These are phyloP conservation scores for Silene latifolia DNA, from an alignment of 148 eudicot species.

Conservation along the genomic window DNA sequence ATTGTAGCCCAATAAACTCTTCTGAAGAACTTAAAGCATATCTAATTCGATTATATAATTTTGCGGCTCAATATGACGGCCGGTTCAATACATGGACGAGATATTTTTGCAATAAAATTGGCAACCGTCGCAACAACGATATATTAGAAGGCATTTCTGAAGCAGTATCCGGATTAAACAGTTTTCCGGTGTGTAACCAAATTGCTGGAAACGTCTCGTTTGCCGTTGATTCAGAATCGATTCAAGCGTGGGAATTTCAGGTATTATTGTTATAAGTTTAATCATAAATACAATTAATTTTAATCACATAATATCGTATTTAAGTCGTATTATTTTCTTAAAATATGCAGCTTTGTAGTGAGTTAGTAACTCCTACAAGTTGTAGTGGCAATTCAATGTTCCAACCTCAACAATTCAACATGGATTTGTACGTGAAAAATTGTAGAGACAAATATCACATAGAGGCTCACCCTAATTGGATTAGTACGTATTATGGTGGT, in stretches of 20 bases:
- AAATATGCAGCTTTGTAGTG: not conserved
- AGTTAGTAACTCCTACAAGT: not conserved
- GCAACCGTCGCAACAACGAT: not conserved
- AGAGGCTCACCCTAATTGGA: too few relatives aligned
- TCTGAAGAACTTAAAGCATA: not conserved
- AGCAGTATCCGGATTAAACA: not conserved
- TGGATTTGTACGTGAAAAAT: not conserved
- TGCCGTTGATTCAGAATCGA: not conserved
- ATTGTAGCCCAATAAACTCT: not conserved
- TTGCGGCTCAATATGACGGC: not conserved
- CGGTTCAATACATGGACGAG: not conserved
- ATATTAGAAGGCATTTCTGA: not conserved
- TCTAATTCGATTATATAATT: not conserved
- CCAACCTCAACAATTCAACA: not conserved
- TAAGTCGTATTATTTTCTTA: not conserved
- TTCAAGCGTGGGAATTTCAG: not conserved
- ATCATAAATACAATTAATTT: too few relatives aligned
- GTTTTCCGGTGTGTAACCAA: not conserved
- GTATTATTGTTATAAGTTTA: not conserved
- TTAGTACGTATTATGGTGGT: too few relatives aligned
- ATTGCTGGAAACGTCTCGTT: not conserved
- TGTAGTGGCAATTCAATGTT: not conserved
- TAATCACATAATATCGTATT: too few relatives aligned
- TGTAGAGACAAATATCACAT: too few relatives aligned
- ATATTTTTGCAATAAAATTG: not conserved